Conservation (phyloP, 768 basidiomycete genomes). For the Russula dissimulans region DNA sequence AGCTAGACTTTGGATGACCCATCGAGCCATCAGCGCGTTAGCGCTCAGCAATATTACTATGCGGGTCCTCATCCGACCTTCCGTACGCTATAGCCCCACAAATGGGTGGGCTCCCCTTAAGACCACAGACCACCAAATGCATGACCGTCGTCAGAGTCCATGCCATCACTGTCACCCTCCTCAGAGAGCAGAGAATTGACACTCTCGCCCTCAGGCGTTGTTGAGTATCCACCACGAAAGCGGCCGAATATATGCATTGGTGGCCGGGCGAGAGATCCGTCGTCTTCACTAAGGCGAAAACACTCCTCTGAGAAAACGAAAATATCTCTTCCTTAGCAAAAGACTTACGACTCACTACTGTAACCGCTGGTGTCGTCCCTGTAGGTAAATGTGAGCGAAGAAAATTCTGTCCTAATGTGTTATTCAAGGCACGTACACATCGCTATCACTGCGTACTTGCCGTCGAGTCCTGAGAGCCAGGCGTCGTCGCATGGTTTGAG, state of each 20-base stretch:
- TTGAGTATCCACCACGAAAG: too few relatives aligned
- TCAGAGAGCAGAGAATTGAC: not conserved
- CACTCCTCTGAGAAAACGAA: not conserved
- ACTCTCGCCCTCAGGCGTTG: not conserved
- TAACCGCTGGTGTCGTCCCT: not conserved
- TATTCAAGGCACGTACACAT: not conserved
- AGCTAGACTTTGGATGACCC: too few relatives aligned
- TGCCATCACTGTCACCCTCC: not conserved
- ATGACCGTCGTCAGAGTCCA: not conserved
- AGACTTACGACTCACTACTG: slow-evolving; percentile 6
- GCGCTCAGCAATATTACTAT: too few relatives aligned
- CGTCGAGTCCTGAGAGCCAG: not conserved
- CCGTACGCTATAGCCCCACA: too few relatives aligned
- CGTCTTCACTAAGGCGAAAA: not conserved
- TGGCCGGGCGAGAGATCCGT: not conserved
- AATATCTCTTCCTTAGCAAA: not conserved
- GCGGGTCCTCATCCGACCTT: too few relatives aligned
- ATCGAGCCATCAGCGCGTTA: too few relatives aligned
- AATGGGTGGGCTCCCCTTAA: too few relatives aligned
- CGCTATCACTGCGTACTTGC: slow-evolving; percentile 6
- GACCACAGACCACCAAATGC: not conserved
- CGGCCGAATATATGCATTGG: slow-evolving; percentile 5
- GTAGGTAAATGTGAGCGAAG: not conserved
- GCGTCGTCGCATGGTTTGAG: not conserved
- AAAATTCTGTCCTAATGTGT: not conserved